Evolutionary conservation across 805 yeast species (phyloP).

Genomic region (Candida manassasensis): DNA sequence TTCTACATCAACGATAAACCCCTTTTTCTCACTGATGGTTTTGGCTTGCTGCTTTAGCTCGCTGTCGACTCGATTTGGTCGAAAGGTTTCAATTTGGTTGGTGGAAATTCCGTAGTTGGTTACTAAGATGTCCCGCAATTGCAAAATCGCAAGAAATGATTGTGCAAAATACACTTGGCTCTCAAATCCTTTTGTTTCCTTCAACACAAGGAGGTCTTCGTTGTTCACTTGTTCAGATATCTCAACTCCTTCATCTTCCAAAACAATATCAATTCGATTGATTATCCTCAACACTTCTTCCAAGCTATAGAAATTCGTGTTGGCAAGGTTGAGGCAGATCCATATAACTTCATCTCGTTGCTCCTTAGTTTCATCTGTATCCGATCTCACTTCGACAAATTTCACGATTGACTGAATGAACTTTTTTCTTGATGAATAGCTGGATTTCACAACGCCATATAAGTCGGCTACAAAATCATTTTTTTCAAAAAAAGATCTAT

Average conservation of each 20-base stretch:
- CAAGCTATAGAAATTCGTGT: constrained; percentile 32
- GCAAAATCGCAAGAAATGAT: constrained; percentile 1
- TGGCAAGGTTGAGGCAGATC: constrained; percentile 35
- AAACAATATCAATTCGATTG: constrained; percentile 38
- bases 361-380: constrained; percentile 7
- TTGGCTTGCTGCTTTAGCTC: constrained; percentile 31
- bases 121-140: constrained; percentile 1
- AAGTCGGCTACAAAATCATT: constrained; percentile 34
- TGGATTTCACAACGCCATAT: constrained; percentile 39
- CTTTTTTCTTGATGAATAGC: constrained; percentile 35
- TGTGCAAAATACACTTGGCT: constrained; percentile 2
- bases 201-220: constrained; percentile 11
- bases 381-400: constrained; percentile 12
- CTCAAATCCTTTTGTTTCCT: constrained; percentile 1
- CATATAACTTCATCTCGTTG: constrained; percentile 20
- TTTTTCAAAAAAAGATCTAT: constrained; percentile 22
- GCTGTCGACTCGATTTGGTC: constrained; percentile 24
- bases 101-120: constrained; percentile 1
- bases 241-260: constrained; percentile 39
- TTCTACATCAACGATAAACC: constrained; percentile 1
- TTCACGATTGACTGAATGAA: constrained; percentile 28
- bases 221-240: constrained; percentile 19
- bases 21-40: constrained; percentile 2
- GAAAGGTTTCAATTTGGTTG: constrained; percentile 21
- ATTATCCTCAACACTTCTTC: constrained; percentile 51